Evolutionary conservation across 805 yeast genomes (phyloP).

Genomic region (Teunomyces tritomae): DNA sequence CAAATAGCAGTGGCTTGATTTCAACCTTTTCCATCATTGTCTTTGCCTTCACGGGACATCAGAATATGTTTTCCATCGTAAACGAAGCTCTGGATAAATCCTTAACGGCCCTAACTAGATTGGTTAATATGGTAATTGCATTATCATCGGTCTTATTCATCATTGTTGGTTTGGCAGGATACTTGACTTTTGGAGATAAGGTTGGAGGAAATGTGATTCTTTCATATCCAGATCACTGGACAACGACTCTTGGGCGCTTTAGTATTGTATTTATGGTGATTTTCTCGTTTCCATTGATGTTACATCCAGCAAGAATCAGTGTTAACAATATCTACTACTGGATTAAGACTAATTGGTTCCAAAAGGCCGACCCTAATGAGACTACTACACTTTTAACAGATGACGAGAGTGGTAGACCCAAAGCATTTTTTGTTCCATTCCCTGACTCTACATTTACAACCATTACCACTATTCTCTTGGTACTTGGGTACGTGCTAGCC

Average conservation of each 20-base stretch:
- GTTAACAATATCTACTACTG: constrained; percentile 67
- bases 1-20: constrained; percentile 51
- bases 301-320: constrained; percentile 87
- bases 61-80: constrained; percentile 85
- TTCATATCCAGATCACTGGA: constrained; percentile 57
- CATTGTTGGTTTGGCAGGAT: constrained; percentile 77
- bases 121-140: constrained; percentile 54
- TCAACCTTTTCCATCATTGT: constrained; percentile 84
- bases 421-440: constrained; percentile 23
- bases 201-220: constrained; percentile 79
- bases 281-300: constrained; percentile 84
- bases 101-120: constrained; percentile 40
- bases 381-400: constrained; percentile 12
- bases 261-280: constrained; percentile 79
- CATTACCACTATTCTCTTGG: constrained; percentile 36
- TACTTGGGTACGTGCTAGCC: constrained; percentile 62
- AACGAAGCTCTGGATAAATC: constrained; percentile 71
- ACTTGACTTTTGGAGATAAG: constrained; percentile 79
- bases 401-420: constrained; percentile 5
- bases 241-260: constrained; percentile 76
- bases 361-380: constrained; percentile 6
- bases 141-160: constrained; percentile 63
- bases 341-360: constrained; percentile 19
- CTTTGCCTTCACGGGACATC: constrained; percentile 95
- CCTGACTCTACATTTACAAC: constrained; percentile 21